phyloP scores from a whole-genome alignment of 2,329 filamentous ascomycete genomes.

The Lasiodiplodia citricola region DNA sequence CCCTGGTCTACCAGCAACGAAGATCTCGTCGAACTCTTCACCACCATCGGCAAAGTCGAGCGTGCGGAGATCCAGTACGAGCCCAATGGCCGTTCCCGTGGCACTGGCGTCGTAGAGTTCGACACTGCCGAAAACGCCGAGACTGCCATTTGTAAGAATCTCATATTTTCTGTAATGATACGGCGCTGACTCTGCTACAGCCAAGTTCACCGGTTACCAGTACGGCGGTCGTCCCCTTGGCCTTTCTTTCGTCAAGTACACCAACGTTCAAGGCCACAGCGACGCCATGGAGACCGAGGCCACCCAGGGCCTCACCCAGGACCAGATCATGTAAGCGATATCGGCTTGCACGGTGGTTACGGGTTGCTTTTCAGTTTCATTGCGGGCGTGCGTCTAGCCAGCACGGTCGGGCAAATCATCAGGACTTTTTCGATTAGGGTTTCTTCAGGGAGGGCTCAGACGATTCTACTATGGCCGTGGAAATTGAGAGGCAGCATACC shows the following conservation, averaged over 20 bases:
- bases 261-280: conserved; percentile 66
- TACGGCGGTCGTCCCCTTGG: conserved; percentile 95
- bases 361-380: conserved; percentile 22
- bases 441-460: conserved; percentile 16
- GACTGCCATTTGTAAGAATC: conserved; percentile 74
- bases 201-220: conserved; percentile 97
- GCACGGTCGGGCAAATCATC: conserved; percentile 21
- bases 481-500: conserved; percentile 23
- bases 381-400: conserved; percentile 21
- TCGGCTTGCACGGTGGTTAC: conserved; percentile 15
- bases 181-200: conserved; percentile 47
- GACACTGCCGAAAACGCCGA: conserved; percentile 82
- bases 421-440: conserved; percentile 20
- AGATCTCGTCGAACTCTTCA: conserved; percentile 94
- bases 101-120: conserved; percentile 96
- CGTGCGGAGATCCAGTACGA: conserved; percentile 99
- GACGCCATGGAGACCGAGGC: conserved; percentile 82
- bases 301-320: conserved; percentile 79
- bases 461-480: conserved; percentile 9
- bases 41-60: conserved; percentile 96
- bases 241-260: conserved; percentile 91
- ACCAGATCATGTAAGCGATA: conserved; percentile 88
- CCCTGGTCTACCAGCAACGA: conserved; percentile 99
- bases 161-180: neutral
- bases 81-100: conserved; percentile 90